These are phyloP conservation scores for Phaffia australis DNA, from an alignment of 768 basidiomycete genomes.

Conservation along the genomic window DNA sequence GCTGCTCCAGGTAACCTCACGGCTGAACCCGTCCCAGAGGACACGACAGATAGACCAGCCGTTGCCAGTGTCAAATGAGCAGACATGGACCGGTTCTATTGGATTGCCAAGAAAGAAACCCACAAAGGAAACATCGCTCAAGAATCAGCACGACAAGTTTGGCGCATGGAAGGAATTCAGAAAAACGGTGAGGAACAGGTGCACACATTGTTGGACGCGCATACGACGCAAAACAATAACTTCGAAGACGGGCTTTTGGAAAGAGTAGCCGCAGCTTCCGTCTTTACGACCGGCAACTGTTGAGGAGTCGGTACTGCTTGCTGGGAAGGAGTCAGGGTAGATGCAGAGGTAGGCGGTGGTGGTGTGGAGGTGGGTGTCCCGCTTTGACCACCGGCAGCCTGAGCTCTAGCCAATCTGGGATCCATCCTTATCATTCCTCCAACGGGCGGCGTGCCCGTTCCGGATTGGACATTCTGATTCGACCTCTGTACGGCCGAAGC, in stretches of 20 bases:
- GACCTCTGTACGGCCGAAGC: too few species aligned
- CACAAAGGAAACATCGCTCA: background rate
- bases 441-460: too few species aligned
- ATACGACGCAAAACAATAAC: conserved; percentile 76
- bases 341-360: background rate
- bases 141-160: background rate
- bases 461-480: too few species aligned
- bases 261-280: background rate
- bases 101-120: conserved; percentile 13
- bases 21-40: conserved; percentile 91
- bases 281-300: background rate
- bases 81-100: conserved; percentile 95
- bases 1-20: conserved; percentile 92
- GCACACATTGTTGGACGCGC: conserved; percentile 93
- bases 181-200: background rate
- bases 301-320: background rate
- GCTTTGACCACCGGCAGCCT: conserved; percentile 4
- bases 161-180: background rate
- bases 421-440: too few species aligned
- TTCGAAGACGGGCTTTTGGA: background rate
- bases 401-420: background rate
- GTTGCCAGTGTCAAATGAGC: conserved; percentile 48
- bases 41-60: conserved; percentile 81
- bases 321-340: too few species aligned
- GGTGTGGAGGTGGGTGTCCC: background rate